A percentile compares a stretch with the other conserved stretches of the same genome.
phyloP scores from a whole-genome alignment of 2,329 filamentous ascomycete genomes.

The Myotisia sp. region DNA sequence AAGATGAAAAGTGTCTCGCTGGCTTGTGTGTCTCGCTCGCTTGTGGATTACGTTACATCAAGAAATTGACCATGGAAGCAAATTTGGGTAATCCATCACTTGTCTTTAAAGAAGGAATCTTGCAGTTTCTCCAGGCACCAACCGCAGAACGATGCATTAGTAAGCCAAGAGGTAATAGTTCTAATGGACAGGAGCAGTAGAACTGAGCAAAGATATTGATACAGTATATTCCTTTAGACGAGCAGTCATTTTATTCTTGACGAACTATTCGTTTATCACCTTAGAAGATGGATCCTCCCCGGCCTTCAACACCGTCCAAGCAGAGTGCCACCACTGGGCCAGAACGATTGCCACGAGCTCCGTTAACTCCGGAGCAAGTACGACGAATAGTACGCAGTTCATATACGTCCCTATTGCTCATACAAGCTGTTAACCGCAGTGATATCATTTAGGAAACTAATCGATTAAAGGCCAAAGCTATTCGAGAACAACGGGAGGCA shows the following conservation, averaged over 20 bases:
- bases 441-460: constrained; percentile 57
- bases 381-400: constrained; percentile 37
- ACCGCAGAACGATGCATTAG: too few relatives aligned
- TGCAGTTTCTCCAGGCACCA: not conserved
- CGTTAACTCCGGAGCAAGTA: constrained; percentile 47
- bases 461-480: constrained; percentile 74
- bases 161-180: too few relatives aligned
- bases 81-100: too few relatives aligned
- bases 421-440: not conserved
- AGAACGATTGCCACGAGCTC: constrained; percentile 26
- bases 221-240: too few relatives aligned
- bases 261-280: not conserved
- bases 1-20: too few relatives aligned
- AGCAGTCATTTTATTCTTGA: too few relatives aligned
- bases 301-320: constrained; percentile 1
- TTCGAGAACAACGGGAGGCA: constrained; percentile 58
- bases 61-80: too few relatives aligned
- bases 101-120: too few relatives aligned
- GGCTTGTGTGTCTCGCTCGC: too few relatives aligned
- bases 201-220: too few relatives aligned
- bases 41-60: too few relatives aligned
- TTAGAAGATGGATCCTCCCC: not conserved
- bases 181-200: too few relatives aligned
- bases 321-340: not conserved
- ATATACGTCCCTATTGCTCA: not conserved